Percentiles rank a stretch among this genome's conserved stretches.
phyloP scores from a whole-genome alignment of 2,329 filamentous ascomycete species.

The Colletotrichum eremochloae region DNA sequence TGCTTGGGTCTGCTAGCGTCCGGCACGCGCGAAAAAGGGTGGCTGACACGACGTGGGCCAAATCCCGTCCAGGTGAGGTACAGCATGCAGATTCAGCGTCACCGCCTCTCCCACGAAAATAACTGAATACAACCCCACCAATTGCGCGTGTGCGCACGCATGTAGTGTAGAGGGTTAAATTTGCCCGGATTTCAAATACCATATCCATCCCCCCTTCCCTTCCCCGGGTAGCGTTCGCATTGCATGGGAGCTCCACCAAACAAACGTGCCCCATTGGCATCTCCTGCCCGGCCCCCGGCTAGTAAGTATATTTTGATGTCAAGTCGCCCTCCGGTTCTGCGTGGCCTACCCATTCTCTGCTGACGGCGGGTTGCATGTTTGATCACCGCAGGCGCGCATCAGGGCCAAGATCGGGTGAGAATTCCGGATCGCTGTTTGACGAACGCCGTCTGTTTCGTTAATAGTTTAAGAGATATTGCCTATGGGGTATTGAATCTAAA shows the following conservation, averaged over 20 bases:
- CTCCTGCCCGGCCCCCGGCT: constrained; percentile 8
- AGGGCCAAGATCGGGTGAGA: constrained; percentile 21
- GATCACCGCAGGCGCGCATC: constrained; percentile 23
- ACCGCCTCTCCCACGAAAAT: constrained; percentile 23
- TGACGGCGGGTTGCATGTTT: constrained; percentile 13
- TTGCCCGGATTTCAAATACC: constrained; percentile 33
- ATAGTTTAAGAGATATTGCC: background rate
- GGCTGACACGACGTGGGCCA: no score
- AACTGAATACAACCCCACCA: constrained; percentile 20
- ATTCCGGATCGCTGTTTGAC: constrained; percentile 7
- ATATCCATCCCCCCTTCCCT: background rate
- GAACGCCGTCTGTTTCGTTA: background rate
- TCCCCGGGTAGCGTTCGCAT: background rate
- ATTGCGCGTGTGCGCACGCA: background rate
- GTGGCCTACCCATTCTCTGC: background rate
- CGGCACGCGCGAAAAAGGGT: no score
- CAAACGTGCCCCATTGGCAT: constrained; percentile 11
- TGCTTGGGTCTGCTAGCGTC: no score
- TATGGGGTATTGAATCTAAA: background rate
- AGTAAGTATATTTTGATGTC: background rate
- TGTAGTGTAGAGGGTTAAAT: background rate
- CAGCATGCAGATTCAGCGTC: constrained; percentile 25
- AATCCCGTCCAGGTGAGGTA: constrained; percentile 12
- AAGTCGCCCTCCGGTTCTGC: background rate
- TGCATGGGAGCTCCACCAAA: constrained; percentile 2